These are phyloP conservation scores for Fusarium sp. DNA, from an alignment of 2,329 filamentous ascomycete genomes.

Conservation along the genomic window DNA sequence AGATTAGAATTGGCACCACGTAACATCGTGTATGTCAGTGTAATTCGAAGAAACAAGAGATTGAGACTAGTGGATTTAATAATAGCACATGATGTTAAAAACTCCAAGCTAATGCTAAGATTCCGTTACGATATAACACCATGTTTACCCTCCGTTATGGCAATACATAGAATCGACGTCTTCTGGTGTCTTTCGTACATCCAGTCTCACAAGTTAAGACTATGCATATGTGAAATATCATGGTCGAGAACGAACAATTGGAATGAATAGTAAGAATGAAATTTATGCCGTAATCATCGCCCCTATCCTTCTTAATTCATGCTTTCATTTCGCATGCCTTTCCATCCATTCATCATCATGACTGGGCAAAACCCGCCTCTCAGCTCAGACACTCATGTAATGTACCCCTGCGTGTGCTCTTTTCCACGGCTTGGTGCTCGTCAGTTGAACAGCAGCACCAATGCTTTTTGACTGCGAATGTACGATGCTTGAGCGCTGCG, in stretches of 20 bases:
- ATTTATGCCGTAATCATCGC: conserved; percentile 23
- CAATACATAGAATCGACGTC: neutral
- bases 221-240: neutral
- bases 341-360: conserved; percentile 4
- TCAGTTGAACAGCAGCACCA: conserved; percentile 1
- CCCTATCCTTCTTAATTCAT: conserved; percentile 3
- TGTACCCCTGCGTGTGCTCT: conserved; percentile 10
- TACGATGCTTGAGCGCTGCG: conserved; percentile 4
- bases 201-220: neutral
- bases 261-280: conserved; percentile 23
- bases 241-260: neutral
- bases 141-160: neutral
- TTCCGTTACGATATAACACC: neutral
- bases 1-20: neutral
- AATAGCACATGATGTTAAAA: neutral
- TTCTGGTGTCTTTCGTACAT: neutral
- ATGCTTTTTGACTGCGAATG: conserved; percentile 11
- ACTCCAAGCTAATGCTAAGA: neutral
- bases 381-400: neutral
- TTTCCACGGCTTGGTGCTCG: neutral
- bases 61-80: neutral
- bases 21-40: too few species aligned
- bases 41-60: neutral
- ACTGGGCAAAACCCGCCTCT: neutral
- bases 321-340: neutral